Evolutionary conservation across 495 filamentous ascomycete genomes (phyloP), one percentile per base, ranked within the genome.

Genomic region (Penicillium flavigenum): DNA sequence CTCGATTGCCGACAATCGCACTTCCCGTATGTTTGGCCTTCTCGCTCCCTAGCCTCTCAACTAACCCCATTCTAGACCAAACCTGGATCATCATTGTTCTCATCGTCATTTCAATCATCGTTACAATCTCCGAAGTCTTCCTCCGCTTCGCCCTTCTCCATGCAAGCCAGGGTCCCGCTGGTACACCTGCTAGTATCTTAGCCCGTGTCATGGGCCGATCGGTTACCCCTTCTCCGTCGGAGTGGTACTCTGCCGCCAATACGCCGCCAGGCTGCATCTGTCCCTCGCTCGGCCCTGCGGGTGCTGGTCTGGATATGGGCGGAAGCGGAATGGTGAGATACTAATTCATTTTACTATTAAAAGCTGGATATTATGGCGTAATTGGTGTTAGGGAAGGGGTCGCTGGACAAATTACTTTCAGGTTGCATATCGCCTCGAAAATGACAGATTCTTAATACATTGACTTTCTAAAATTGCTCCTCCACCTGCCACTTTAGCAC

Each of bases 41-140:
- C n/a, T 17, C 16, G 12, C 14, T 20, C 24, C 14, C 17, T 12
- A 22, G 29, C 10, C 48, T 64, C 43, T 63, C 31, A 16, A 24
- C 16, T 10, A 3, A 34, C 32, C 26, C 11, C 46, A 17, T 8
- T 14, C 10, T 27, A 83, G 80, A 79, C 24, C 82, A 98, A 69
- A 99, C 94, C 0, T 98, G 92, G 93, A 98, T 99, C 63, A 92
- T 98, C 67, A 99, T 99, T 63, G 79, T 95, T 32, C 81, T 99
- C 10, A 99, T 99, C 63, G 62, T 95, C 42, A 76, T 98, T 54
- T 91, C 87, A 64, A 97, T 99, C 64, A 72, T 88, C 39, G 91
- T 99, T 19, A 99, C 94, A 0, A 89, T 87, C 44, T 87, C 86
- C 5, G 94, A 98, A 75, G 93, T 97, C 17, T 84, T 87, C 50